Evolutionary conservation across 2,329 filamentous ascomycete genomes (phyloP).

Genomic region (Aspergillus felis): DNA sequence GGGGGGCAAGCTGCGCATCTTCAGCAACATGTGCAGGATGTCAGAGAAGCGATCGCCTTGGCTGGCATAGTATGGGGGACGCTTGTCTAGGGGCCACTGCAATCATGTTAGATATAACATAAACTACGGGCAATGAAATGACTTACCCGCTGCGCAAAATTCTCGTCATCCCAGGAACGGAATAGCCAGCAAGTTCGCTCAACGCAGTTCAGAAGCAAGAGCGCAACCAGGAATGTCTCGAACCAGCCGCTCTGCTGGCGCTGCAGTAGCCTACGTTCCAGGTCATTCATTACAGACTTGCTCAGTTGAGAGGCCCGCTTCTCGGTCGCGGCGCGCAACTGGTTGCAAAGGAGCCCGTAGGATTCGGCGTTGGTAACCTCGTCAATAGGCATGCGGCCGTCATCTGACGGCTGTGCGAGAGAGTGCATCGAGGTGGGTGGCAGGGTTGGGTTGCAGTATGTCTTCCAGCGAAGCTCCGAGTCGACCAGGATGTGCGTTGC

Average conservation of each 20-base stretch:
- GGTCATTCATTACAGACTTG: conserved; percentile 55
- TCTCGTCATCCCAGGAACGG: conserved; percentile 48
- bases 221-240: conserved; percentile 56
- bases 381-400: conserved; percentile 39
- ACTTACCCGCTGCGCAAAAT: conserved; percentile 33
- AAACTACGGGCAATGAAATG: not conserved
- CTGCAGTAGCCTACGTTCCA: conserved; percentile 57
- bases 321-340: conserved; percentile 54
- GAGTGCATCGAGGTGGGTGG: conserved; percentile 34
- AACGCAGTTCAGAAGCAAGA: conserved; percentile 57
- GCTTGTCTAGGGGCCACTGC: conserved; percentile 53
- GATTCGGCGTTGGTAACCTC: conserved; percentile 41
- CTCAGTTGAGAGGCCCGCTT: conserved; percentile 51
- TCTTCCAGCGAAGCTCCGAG: conserved; percentile 45
- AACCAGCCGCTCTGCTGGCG: conserved; percentile 55
- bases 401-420: conserved; percentile 36
- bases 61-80: conserved; percentile 49
- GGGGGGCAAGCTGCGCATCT: conserved; percentile 51
- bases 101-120: conserved; percentile 3
- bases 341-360: conserved; percentile 49
- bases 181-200: conserved; percentile 59
- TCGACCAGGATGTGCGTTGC: conserved; percentile 54
- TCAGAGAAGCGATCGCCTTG: conserved; percentile 58
- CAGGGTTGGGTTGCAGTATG: conserved; percentile 46
- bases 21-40: conserved; percentile 55